Percentiles rank a stretch among this genome's conserved stretches.
Evolutionary conservation across 192 early-diverging fungal genomes (phyloP).

Genomic region (Podila epigama): DNA sequence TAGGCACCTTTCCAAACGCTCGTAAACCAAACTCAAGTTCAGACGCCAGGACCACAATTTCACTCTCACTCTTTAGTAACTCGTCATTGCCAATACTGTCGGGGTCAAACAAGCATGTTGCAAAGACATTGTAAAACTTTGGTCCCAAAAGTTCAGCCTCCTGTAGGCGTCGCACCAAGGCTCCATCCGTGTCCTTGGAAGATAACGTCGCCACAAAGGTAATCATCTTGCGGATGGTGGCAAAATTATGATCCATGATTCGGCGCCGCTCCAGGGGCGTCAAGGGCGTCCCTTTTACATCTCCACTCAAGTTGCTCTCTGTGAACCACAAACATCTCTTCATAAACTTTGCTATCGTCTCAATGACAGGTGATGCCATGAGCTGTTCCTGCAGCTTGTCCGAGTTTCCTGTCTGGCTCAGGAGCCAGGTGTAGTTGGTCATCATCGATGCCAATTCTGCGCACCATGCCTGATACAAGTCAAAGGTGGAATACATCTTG

Average conservation of each 20-base stretch:
- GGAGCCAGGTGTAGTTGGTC: slow-evolving; percentile 45
- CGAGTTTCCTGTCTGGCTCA: slow-evolving; percentile 18
- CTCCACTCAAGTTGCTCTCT: not conserved
- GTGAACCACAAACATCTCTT: slow-evolving; percentile 27
- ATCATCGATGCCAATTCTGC: slow-evolving; percentile 29
- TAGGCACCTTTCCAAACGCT: slow-evolving; percentile 11
- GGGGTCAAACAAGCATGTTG: slow-evolving; percentile 54
- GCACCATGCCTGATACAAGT: slow-evolving; percentile 37
- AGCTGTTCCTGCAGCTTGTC: slow-evolving; percentile 6
- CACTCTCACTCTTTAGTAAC: slow-evolving; percentile 21
- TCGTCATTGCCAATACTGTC: slow-evolving; percentile 47
- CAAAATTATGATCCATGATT: slow-evolving; percentile 39
- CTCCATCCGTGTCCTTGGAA: slow-evolving; percentile 3
- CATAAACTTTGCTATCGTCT: slow-evolving; percentile 20
- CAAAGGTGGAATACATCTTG: slow-evolving; percentile 6
- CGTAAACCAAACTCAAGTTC: slow-evolving; percentile 31
- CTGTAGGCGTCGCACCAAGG: slow-evolving; percentile 6
- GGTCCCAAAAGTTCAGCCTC: slow-evolving; percentile 33
- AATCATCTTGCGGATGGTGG: slow-evolving; percentile 13
- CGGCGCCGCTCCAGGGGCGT: slow-evolving; percentile 8
- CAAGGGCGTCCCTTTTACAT: slow-evolving; percentile 10
- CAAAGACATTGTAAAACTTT: slow-evolving; percentile 54
- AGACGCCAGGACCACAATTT: slow-evolving; percentile 6
- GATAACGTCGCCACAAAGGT: slow-evolving; percentile 9
- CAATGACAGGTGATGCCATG: not conserved